Conservation (phyloP, 108 stramenopile genomes). For the Nitzschia putrida region DNA sequence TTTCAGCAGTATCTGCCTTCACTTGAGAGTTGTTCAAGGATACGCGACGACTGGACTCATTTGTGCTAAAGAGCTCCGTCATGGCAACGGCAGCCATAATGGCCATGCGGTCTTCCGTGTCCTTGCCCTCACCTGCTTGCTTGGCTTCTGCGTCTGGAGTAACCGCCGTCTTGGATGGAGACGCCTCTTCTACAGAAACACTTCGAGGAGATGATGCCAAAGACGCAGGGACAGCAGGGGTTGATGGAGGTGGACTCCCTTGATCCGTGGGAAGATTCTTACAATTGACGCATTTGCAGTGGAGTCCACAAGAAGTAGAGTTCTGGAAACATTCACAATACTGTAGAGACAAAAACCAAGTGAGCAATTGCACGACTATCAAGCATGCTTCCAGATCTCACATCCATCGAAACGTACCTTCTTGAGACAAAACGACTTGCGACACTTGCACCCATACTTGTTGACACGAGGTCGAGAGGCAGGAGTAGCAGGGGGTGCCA, state of each 20-base stretch:
- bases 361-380: background rate
- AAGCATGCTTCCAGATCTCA: background rate
- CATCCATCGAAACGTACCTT: slow-evolving; percentile 38
- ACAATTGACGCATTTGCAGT: slow-evolving; percentile 65
- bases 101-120: slow-evolving; percentile 41
- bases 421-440: slow-evolving; percentile 89
- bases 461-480: slow-evolving; percentile 28
- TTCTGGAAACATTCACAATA: slow-evolving; percentile 93
- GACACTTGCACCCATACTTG: slow-evolving; percentile 90
- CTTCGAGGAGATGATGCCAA: slow-evolving; percentile 1
- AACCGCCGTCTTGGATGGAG: background rate
- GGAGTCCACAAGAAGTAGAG: slow-evolving; percentile 76
- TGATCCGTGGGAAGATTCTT: slow-evolving; percentile 23
- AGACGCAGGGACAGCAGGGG: background rate
- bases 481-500: background rate
- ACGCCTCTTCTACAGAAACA: background rate
- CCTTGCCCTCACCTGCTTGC: slow-evolving; percentile 1
- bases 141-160: background rate
- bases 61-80: slow-evolving; percentile 49
- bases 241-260: background rate
- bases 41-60: background rate
- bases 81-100: slow-evolving; percentile 69
- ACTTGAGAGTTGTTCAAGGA: background rate
- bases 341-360: slow-evolving; percentile 5
- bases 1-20: background rate